Conservation (phyloP, 1,139 yeast genomes). For the Yamadazyma mexicana region DNA sequence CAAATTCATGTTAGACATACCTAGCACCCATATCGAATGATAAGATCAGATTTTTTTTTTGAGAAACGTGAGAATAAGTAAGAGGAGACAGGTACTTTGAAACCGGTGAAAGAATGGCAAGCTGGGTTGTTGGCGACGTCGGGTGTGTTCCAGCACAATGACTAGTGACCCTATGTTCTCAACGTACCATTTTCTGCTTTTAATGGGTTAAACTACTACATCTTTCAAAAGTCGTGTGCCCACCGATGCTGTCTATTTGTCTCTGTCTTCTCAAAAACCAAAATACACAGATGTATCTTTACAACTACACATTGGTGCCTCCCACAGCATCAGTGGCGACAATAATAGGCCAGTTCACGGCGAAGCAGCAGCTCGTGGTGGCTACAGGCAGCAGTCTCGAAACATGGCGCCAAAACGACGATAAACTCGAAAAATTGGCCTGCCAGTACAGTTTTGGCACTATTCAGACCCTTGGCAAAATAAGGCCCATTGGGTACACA, state of each 20-base stretch:
- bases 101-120: too few species aligned
- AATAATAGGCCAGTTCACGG: constrained; percentile 66
- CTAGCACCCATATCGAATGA: constrained; percentile 17
- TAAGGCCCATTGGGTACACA: constrained; percentile 53
- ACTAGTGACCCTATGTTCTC: not conserved
- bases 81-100: not conserved
- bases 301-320: constrained; percentile 63
- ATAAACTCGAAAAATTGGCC: constrained; percentile 42
- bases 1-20: constrained; percentile 16
- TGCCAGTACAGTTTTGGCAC: constrained; percentile 58
- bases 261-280: not conserved
- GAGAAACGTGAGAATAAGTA: not conserved
- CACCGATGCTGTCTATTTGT: not conserved
- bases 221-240: not conserved
- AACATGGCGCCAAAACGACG: constrained; percentile 48
- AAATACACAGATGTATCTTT: constrained; percentile 43
- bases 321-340: constrained; percentile 56
- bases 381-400: constrained; percentile 57
- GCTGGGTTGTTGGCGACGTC: too few species aligned
- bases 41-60: not conserved
- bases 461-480: constrained; percentile 51
- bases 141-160: too few species aligned
- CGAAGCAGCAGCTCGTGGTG: constrained; percentile 64
- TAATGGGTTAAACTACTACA: too few species aligned
- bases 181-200: too few species aligned